Conservation (phyloP, 495 filamentous ascomycete genomes). For the Poronia punctata region DNA sequence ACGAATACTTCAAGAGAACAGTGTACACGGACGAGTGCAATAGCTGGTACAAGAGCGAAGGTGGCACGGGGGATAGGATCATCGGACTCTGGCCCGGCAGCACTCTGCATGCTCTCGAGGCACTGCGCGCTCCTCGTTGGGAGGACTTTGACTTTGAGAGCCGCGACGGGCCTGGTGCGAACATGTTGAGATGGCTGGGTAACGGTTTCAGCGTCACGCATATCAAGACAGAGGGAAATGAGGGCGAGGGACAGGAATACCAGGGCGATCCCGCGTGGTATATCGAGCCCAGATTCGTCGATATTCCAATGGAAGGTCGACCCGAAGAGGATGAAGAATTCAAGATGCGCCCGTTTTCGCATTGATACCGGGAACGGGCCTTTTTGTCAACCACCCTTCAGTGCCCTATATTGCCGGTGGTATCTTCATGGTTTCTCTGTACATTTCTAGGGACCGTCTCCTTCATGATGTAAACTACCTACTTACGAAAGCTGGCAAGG, state of each 20-base stretch:
- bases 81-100: conserved; percentile 37
- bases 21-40: conserved; percentile 60
- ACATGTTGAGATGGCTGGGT: conserved; percentile 41
- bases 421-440: no score
- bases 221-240: conserved; percentile 13
- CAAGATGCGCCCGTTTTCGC: conserved; percentile 40
- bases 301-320: conserved; percentile 29
- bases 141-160: conserved; percentile 38
- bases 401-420: no score
- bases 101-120: conserved; percentile 38
- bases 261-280: conserved; percentile 43
- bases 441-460: no score
- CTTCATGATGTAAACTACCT: no score
- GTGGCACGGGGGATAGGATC: conserved; percentile 26
- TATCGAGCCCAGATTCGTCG: conserved; percentile 38
- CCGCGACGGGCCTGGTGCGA: conserved; percentile 14
- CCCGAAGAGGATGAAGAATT: conserved; percentile 39
- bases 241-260: conserved; percentile 8
- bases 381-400: background rate
- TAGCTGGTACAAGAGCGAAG: conserved; percentile 58
- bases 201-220: conserved; percentile 45
- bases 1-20: conserved; percentile 56
- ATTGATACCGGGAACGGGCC: conserved; percentile 21
- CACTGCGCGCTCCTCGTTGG: conserved; percentile 36
- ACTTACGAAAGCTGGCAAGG: no score